Evolutionary conservation across 2,329 filamentous ascomycete species (phyloP).

Genomic region (Fusarium protoensiforme): DNA sequence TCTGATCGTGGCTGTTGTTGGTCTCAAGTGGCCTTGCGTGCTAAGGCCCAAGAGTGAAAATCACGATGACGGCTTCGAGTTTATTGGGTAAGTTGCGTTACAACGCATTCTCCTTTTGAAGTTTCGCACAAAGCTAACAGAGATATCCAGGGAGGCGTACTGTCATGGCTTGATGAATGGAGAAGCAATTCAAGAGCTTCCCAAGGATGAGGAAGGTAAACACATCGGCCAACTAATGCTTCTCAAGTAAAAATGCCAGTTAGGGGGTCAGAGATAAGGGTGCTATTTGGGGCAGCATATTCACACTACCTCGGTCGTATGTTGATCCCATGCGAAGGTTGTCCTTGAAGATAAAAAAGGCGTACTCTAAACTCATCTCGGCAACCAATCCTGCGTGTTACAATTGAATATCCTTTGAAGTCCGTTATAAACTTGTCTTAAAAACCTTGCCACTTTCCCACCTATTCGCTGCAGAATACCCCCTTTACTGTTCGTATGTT

Average conservation of each 20-base stretch:
- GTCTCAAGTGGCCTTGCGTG: constrained; percentile 20
- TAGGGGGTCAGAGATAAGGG: not conserved
- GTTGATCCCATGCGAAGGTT: too few relatives aligned
- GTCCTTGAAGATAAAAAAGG: not conserved
- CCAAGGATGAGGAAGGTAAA: not conserved
- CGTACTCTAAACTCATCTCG: not conserved
- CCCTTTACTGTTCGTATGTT: not conserved
- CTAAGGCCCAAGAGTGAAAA: constrained; percentile 10
- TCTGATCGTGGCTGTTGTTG: constrained; percentile 20
- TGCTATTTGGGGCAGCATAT: too few relatives aligned
- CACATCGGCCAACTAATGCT: not conserved
- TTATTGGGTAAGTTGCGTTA: constrained; percentile 35
- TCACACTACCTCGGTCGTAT: too few relatives aligned
- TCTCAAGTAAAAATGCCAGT: not conserved
- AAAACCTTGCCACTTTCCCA: not conserved
- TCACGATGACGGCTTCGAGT: constrained; percentile 7
- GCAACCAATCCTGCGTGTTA: not conserved
- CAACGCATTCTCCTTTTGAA: not conserved
- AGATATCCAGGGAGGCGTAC: constrained; percentile 26
- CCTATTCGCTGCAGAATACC: not conserved
- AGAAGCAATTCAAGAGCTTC: constrained; percentile 11
- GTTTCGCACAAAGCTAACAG: not conserved
- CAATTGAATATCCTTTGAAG: not conserved
- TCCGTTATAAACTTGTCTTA: not conserved
- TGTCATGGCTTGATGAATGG: constrained; percentile 34